Conservation (phyloP, 192 early-diverging fungal genomes). For the Backusella australiensis region DNA sequence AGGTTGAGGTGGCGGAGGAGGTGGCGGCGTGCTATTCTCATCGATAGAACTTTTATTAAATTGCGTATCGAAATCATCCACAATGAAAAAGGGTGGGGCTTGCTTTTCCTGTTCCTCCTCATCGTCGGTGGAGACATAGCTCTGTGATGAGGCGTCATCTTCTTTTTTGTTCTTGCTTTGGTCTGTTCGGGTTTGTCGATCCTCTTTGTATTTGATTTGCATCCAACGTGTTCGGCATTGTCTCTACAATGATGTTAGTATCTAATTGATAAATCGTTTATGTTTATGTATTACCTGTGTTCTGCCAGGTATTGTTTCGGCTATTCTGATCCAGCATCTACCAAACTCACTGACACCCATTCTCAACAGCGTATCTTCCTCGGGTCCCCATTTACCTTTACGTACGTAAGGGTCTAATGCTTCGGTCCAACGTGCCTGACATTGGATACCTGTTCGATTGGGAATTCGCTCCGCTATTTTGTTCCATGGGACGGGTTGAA, state of each 20-base stretch:
- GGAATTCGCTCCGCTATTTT: conserved; percentile 45
- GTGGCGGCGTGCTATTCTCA: neutral
- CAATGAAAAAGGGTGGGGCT: conserved; percentile 8
- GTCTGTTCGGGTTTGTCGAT: conserved; percentile 15
- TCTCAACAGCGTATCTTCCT: conserved; percentile 54
- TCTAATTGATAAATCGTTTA: neutral
- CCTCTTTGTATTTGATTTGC: conserved; percentile 45
- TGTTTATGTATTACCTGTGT: conserved; percentile 42
- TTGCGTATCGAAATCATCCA: conserved; percentile 18
- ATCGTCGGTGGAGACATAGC: conserved; percentile 10
- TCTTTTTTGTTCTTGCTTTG: neutral
- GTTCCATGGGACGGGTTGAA: conserved; percentile 47
- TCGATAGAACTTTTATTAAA: neutral
- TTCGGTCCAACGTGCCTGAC: conserved; percentile 60
- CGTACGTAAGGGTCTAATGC: conserved; percentile 54
- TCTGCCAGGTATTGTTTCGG: conserved; percentile 52
- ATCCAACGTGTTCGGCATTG: conserved; percentile 64
- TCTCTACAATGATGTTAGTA: conserved; percentile 31
- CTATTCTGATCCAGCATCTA: conserved; percentile 59
- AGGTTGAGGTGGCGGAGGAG: neutral
- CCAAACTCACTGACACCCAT: conserved; percentile 44
- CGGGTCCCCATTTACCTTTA: conserved; percentile 50
- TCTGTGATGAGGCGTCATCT: conserved; percentile 20
- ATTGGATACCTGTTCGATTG: conserved; percentile 56
- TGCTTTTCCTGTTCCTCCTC: conserved; percentile 12